These are phyloP conservation scores for Corylus heterophylla DNA, from an alignment of 306 rosid genomes.

Conservation along the genomic window DNA sequence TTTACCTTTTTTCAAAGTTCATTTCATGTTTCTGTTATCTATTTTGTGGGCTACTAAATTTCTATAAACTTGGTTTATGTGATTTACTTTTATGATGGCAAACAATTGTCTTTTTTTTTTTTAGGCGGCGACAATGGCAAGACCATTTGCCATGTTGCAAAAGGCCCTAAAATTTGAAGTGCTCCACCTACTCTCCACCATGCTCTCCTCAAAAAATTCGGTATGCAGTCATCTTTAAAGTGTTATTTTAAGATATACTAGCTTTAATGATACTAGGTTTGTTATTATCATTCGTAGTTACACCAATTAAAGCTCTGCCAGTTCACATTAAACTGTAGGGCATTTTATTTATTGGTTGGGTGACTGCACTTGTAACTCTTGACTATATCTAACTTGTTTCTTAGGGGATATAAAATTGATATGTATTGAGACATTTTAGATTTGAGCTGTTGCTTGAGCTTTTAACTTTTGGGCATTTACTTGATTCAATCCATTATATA, in stretches of 20 bases:
- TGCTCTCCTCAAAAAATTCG: conserved; percentile 54
- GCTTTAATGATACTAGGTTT: conserved; percentile 8
- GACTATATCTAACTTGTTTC: neutral
- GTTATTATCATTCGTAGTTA: neutral
- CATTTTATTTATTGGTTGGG: conserved; percentile 11
- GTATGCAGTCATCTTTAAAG: conserved; percentile 43
- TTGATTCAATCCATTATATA: neutral
- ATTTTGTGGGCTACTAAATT: conserved; percentile 19
- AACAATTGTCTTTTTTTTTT: conserved; percentile 10
- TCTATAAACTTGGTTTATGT: conserved; percentile 1
- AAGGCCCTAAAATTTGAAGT: conserved; percentile 77
- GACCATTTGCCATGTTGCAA: conserved; percentile 77
- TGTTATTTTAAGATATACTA: conserved; percentile 16
- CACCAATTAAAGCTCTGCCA: conserved; percentile 15
- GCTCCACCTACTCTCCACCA: conserved; percentile 65
- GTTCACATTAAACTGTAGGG: conserved; percentile 14
- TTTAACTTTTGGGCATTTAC: neutral
- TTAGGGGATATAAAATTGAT: neutral
- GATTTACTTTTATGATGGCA: neutral
- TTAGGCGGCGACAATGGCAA: conserved; percentile 66
- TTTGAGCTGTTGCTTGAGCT: neutral
- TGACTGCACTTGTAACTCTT: conserved; percentile 8
- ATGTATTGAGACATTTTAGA: neutral
- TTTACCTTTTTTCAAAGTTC: neutral
- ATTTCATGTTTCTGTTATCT: conserved; percentile 16